Conservation (phyloP, 148 eudicot species). For the Chenopodium album region DNA sequence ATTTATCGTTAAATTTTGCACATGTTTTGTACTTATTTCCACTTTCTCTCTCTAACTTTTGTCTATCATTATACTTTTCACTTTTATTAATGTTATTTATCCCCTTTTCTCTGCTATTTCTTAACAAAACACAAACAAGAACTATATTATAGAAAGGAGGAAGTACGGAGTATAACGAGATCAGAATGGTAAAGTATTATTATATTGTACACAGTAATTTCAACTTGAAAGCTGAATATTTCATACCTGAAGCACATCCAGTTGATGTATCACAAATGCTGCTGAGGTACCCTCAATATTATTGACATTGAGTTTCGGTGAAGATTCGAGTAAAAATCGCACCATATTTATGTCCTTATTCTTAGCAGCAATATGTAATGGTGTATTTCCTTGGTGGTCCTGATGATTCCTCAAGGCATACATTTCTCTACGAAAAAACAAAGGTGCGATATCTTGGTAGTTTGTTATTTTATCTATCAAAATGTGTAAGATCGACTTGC, state of each 20-base stretch:
- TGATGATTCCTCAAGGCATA: background rate
- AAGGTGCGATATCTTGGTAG: background rate
- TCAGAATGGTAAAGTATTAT: too few relatives aligned
- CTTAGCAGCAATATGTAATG: slow-evolving; percentile 11
- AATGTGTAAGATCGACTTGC: slow-evolving; percentile 10
- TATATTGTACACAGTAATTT: too few relatives aligned
- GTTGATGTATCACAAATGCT: background rate
- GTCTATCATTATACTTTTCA: too few relatives aligned
- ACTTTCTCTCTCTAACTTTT: too few relatives aligned
- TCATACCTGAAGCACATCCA: background rate
- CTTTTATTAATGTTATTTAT: too few relatives aligned
- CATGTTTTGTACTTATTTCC: too few relatives aligned
- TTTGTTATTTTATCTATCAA: background rate
- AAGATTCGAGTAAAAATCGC: background rate
- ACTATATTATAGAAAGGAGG: too few relatives aligned
- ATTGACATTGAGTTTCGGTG: background rate
- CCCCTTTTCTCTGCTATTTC: too few relatives aligned
- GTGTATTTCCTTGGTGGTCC: slow-evolving; percentile 10
- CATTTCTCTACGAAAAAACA: background rate
- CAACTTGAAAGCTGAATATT: background rate
- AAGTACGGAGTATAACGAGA: too few relatives aligned
- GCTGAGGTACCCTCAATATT: background rate
- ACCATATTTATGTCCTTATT: slow-evolving; percentile 6
- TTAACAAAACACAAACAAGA: too few relatives aligned
- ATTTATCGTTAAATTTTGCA: too few relatives aligned